Evolutionary conservation across 495 filamentous ascomycete species (phyloP), one percentile per base, ranked within the genome.

Genomic region (Aspergillus nidulans): DNA sequence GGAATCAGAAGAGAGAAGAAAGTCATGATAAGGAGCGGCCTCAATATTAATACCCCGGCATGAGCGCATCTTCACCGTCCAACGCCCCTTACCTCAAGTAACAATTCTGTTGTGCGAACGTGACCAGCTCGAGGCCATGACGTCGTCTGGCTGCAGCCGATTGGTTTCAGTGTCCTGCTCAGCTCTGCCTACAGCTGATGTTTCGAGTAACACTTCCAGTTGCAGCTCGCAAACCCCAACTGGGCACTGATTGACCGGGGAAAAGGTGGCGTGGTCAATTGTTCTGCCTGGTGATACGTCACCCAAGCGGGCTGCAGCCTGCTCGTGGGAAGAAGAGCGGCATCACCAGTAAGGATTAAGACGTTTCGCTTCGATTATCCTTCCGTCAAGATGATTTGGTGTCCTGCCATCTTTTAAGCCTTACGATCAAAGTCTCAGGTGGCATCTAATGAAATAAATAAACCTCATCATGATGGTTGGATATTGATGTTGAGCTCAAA

Each of bases 181-280:
- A 26, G 25, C 25, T 32, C 44, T 32, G 44, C 44, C 43, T 26
- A 34, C n/a, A n/a, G n/a, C n/a, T n/a, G n/a, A 34, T 12, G 30
- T 12, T 12, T 34, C 30, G 30, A 34, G 30, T 34, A 47, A 47
- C 44, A 7, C 4, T 24, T 26, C 21, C 21, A 46, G 43, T 15
- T 24, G 43, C 26, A 30, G 43, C 25, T 47, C 25, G 16, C 16
- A 18, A 49, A 25, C 47, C 46, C 26, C n/a, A 16, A 36, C 4
- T 20, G 26, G 47, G 30, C 38, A 49, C 32, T 49, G 47, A 49
- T 49, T 36, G 20, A 49, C 47, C 12, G 12, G 47, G 19, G 15
- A 3, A 15, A 47, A 8, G 20, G 13, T 34, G 30, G 30, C 2
- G 30, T 34, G 30, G 30, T 34, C 30, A 49, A 25, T 36, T 49